These are phyloP conservation scores for Lepidium africanum DNA, from an alignment of 345 rosid genomes.

Conservation along the genomic window DNA sequence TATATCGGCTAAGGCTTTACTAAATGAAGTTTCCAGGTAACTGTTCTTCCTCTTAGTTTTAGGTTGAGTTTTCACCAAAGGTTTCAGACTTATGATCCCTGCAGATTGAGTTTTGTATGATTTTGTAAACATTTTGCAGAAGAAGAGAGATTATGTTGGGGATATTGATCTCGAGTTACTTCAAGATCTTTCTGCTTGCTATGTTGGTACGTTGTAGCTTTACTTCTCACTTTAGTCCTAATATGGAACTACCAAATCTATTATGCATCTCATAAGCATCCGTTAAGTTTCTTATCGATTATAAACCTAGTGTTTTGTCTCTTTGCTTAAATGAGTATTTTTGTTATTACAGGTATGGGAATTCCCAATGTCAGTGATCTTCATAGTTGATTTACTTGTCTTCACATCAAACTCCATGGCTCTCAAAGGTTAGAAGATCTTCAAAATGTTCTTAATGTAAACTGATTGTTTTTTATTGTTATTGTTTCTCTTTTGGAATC, in stretches of 20 bases:
- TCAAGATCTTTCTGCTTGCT: slow-evolving; percentile 57
- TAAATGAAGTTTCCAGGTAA: slow-evolving; percentile 46
- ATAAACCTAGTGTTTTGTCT: not conserved
- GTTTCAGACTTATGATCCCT: not conserved
- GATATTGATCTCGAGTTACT: slow-evolving; percentile 69
- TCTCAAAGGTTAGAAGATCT: slow-evolving; percentile 60
- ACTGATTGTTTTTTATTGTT: not conserved
- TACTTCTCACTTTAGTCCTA: not conserved
- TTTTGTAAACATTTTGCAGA: slow-evolving; percentile 6
- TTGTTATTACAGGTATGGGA: slow-evolving; percentile 61
- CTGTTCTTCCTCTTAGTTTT: not conserved
- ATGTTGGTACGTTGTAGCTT: slow-evolving; percentile 49
- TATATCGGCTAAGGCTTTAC: slow-evolving; percentile 35
- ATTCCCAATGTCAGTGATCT: slow-evolving; percentile 68
- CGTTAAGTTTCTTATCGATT: not conserved
- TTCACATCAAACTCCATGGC: slow-evolving; percentile 72
- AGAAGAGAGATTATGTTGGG: slow-evolving; percentile 43
- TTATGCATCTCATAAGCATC: not conserved
- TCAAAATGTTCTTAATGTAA: not conserved
- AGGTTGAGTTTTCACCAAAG: not conserved
- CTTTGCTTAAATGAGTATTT: not conserved
- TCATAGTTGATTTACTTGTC: slow-evolving; percentile 63
- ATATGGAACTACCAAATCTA: not conserved
- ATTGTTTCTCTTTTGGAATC: not conserved
- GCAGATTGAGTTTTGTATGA: not conserved